Percentiles rank a stretch among this genome's conserved stretches.
Evolutionary conservation across 495 filamentous ascomycete species (phyloP).

Genomic region (Daldinia grandis): DNA sequence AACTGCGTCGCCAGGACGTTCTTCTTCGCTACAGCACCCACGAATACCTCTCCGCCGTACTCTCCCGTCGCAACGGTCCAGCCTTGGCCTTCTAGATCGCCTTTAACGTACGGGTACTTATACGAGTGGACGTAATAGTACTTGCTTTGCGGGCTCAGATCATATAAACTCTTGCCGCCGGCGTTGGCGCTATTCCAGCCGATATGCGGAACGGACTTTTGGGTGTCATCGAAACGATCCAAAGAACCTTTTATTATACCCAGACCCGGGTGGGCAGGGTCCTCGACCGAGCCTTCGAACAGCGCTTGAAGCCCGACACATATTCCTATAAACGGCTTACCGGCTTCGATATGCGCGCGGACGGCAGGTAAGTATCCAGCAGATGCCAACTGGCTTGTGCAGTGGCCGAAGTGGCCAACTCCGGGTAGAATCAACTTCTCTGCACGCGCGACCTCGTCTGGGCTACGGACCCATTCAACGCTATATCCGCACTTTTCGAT

Average conservation of each 20-base stretch:
- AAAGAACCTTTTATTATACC: constrained; percentile 76
- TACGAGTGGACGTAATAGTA: constrained; percentile 99
- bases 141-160: constrained; percentile 79
- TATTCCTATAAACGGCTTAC: constrained; percentile 97
- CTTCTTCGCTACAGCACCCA: constrained; percentile 84
- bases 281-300: constrained; percentile 85
- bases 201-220: constrained; percentile 95
- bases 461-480: constrained; percentile 89
- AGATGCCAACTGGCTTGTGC: constrained; percentile 78
- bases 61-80: constrained; percentile 89
- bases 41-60: constrained; percentile 90
- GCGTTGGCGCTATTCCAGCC: constrained; percentile 90
- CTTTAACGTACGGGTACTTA: constrained; percentile 77
- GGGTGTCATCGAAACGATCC: constrained; percentile 74
- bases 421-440: constrained; percentile 95
- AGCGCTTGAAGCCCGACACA: constrained; percentile 94
- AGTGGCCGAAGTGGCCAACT: constrained; percentile 97
- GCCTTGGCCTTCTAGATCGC: constrained; percentile 75
- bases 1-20: constrained; percentile 95
- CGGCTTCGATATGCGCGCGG: constrained; percentile 77
- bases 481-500: constrained; percentile 93
- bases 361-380: constrained; percentile 86
- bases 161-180: constrained; percentile 69
- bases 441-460: constrained; percentile 81
- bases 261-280: constrained; percentile 72